Evolutionary conservation across 495 filamentous ascomycete genomes (phyloP).

Genomic region (Lophiostoma macrostomum): DNA sequence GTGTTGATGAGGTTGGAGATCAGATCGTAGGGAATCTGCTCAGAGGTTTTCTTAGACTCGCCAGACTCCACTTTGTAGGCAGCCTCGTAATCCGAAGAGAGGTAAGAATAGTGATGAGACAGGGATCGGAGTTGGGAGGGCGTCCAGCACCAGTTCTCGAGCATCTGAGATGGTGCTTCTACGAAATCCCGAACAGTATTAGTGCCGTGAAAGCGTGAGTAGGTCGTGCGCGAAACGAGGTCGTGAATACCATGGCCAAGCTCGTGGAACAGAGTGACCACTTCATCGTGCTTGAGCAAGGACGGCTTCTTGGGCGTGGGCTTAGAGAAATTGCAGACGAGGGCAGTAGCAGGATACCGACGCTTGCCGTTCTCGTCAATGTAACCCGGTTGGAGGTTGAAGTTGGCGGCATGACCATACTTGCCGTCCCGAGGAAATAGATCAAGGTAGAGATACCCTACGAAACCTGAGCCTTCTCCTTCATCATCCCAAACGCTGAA

Average conservation of each 20-base stretch:
- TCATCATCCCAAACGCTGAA: constrained; percentile 72
- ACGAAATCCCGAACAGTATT: constrained; percentile 70
- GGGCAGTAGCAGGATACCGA: constrained; percentile 64
- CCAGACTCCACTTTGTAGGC: constrained; percentile 54
- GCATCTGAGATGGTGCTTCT: constrained; percentile 69
- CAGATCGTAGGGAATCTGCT: constrained; percentile 60
- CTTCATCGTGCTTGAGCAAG: constrained; percentile 69
- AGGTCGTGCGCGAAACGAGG: constrained; percentile 61
- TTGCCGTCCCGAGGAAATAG: constrained; percentile 66
- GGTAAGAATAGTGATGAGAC: constrained; percentile 62
- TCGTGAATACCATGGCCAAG: constrained; percentile 75
- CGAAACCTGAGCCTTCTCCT: constrained; percentile 61
- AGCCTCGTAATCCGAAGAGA: constrained; percentile 57
- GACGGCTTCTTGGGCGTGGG: constrained; percentile 66
- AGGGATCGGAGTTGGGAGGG: constrained; percentile 64
- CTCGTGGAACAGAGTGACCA: constrained; percentile 71
- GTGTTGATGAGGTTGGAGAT: constrained; percentile 61
- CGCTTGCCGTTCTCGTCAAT: constrained; percentile 56
- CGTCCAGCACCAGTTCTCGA: constrained; percentile 78
- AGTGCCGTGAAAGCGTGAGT: constrained; percentile 73
- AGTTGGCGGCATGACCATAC: constrained; percentile 54
- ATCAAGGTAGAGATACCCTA: constrained; percentile 71
- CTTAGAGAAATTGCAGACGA: constrained; percentile 72
- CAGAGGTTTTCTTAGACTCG: constrained; percentile 43
- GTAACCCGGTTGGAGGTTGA: constrained; percentile 54